Conservation (phyloP, 2,329 filamentous ascomycete species). For the Aspergillus proliferans region DNA sequence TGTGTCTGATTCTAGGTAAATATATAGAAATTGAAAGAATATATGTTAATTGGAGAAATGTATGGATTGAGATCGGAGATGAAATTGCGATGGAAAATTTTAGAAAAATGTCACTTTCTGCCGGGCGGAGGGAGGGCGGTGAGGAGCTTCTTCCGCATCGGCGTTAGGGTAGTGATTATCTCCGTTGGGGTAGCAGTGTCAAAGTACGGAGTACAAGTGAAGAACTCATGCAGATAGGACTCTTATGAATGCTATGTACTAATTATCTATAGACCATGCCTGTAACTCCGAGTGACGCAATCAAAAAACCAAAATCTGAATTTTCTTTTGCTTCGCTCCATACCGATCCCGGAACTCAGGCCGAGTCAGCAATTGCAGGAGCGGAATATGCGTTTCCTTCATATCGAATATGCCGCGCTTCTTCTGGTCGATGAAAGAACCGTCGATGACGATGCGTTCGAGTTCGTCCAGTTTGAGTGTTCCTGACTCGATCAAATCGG, state of each 20-base stretch:
- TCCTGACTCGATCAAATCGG: constrained; percentile 71
- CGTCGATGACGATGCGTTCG: constrained; percentile 78
- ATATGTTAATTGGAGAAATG: background rate
- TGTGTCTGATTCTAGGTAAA: background rate
- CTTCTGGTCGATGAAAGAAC: constrained; percentile 89
- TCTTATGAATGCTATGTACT: background rate
- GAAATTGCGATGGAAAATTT: constrained; percentile 14
- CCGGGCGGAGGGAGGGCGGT: constrained; percentile 20
- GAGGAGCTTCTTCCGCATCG: constrained; percentile 4
- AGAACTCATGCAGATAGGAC: background rate
- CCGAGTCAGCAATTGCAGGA: constrained; percentile 67
- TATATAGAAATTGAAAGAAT: background rate
- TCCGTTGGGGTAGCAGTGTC: background rate
- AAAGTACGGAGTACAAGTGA: too few relatives aligned
- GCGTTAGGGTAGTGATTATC: background rate
- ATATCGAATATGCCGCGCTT: constrained; percentile 91
- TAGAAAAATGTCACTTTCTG: constrained; percentile 23
- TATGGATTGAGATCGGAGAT: background rate
- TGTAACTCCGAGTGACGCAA: constrained; percentile 1
- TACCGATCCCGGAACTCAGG: constrained; percentile 68
- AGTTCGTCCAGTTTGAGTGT: constrained; percentile 65
- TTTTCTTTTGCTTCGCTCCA: constrained; percentile 48
- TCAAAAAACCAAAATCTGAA: constrained; percentile 47
- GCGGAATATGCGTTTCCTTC: constrained; percentile 80
- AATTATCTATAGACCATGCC: background rate